Evolutionary conservation across 192 early-diverging fungal species (phyloP).

Genomic region (Umbelopsis sp.): DNA sequence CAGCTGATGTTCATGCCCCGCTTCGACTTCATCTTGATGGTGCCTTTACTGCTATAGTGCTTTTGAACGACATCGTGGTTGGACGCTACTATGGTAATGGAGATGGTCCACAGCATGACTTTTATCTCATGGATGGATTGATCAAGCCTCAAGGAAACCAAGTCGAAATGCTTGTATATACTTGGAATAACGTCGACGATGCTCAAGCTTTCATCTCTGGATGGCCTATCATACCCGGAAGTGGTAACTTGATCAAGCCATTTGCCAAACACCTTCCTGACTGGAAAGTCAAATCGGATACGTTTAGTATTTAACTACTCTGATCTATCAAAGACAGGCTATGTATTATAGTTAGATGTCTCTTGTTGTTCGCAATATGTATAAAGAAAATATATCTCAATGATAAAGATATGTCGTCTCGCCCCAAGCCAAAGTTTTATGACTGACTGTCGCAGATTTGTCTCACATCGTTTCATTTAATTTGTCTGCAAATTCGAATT

Average conservation of each 20-base stretch:
- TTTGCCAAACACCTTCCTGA: background rate
- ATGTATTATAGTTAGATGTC: too few relatives aligned
- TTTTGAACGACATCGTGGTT: slow-evolving; percentile 68
- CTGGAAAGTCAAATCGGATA: background rate
- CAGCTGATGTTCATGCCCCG: slow-evolving; percentile 45
- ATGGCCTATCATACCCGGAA: slow-evolving; percentile 29
- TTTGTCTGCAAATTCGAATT: too few relatives aligned
- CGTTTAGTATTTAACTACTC: background rate
- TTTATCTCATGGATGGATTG: slow-evolving; percentile 62
- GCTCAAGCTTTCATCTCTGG: slow-evolving; percentile 23
- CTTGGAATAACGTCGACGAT: slow-evolving; percentile 30
- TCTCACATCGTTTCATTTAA: background rate
- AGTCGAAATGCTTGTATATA: slow-evolving; percentile 50
- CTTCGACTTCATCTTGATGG: slow-evolving; percentile 68
- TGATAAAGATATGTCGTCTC: too few relatives aligned
- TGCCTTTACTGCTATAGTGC: slow-evolving; percentile 66
- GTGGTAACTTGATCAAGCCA: slow-evolving; percentile 23
- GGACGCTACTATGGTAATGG: slow-evolving; percentile 71
- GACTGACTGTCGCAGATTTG: background rate
- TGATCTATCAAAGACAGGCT: too few relatives aligned
- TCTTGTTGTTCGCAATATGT: too few relatives aligned
- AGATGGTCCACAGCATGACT: slow-evolving; percentile 69
- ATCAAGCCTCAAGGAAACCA: slow-evolving; percentile 40
- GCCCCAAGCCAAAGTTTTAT: too few relatives aligned
- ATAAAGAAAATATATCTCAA: too few relatives aligned